Base-by-base conservation (phyloP, 106 monocot genomes). In the Agapanthus africanus region DNA sequence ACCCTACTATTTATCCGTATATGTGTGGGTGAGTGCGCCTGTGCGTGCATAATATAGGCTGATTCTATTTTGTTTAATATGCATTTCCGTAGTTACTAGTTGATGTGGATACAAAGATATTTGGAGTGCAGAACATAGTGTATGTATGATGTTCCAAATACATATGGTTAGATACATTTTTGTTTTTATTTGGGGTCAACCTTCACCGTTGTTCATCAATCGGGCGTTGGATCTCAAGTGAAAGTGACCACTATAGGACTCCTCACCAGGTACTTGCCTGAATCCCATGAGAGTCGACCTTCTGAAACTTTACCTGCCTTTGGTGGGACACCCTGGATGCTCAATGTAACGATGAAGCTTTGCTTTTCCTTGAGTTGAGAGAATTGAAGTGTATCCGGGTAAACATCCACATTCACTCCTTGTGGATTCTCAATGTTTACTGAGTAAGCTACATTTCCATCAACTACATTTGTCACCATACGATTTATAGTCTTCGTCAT, bases 391-490 rank as follows among this genome's bases (percentile, higher is more conserved):
- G 27, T 35, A 23, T 22, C 16, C 8, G 78, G 78, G 28, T 9
- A 41, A 40, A 79, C 78, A 31, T 6, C n/a, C 52, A 72, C 78
- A 52, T 41, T 57, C 33, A 72, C 37, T 15, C 73, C 78, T 36
- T 32, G 18, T 4, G 78, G 78, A 13, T 38, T 67, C 37, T 35
- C 26, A 51, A 73, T 44, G 4, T 32, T 33, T 7, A 41, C 78
- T 13, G 2, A 21, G 44, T 79, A 79, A 16, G 6, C 73, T 0
- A 73, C 32, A 11, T 49, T 28, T 0, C 27, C 26, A 34, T 37
- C 73, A 18, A 23, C 73, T 9, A 79, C 78, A n/a, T 60, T 79
- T 9, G 66, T 79, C 67, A 79, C n/a, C 7, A 46, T 30, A 40
- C 78, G 65, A 41, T 46, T 67, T 33, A 79, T 50, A 16, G 27